These are phyloP conservation scores for Phialophora macrospora DNA, from an alignment of 2,329 filamentous ascomycete species.

Conservation along the genomic window DNA sequence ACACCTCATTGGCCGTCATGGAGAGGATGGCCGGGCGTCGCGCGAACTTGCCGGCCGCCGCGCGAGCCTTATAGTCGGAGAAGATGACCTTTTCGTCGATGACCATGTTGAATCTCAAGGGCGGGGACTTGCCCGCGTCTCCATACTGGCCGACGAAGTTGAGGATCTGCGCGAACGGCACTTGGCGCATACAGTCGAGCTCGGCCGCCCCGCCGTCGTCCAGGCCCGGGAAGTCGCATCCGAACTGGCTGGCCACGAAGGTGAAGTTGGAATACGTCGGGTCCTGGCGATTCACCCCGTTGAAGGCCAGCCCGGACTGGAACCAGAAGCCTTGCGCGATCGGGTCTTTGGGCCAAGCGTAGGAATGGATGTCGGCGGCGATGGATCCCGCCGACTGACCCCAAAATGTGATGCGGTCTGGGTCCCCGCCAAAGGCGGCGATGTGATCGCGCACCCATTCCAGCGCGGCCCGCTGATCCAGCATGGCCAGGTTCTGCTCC, in stretches of 20 bases:
- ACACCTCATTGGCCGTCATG: conserved; percentile 34
- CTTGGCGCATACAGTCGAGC: conserved; percentile 42
- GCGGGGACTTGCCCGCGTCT: conserved; percentile 23
- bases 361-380: conserved; percentile 26
- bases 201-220: conserved; percentile 36
- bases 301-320: conserved; percentile 33
- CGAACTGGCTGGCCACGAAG: conserved; percentile 42
- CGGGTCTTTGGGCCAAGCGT: conserved; percentile 39
- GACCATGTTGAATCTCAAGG: conserved; percentile 35
- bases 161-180: conserved; percentile 39
- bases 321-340: conserved; percentile 32
- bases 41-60: conserved; percentile 29
- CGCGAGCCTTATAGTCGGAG: conserved; percentile 39
- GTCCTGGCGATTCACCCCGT: conserved; percentile 20
- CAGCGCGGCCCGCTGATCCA: conserved; percentile 56
- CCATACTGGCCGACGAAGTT: conserved; percentile 41
- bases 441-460: conserved; percentile 61
- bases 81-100: conserved; percentile 42
- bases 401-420: conserved; percentile 52
- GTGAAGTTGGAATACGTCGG: conserved; percentile 41
- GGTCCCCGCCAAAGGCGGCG: conserved; percentile 57
- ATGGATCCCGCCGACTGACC: conserved; percentile 51
- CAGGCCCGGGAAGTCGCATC: conserved; percentile 37
- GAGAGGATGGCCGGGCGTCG: conserved; percentile 22
- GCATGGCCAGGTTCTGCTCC: conserved; percentile 55